Percentiles rank a stretch among this genome's conserved stretches.
These are phyloP conservation scores for Taphrina deformans DNA, from an alignment of 1,139 yeast species.

Conservation along the genomic window DNA sequence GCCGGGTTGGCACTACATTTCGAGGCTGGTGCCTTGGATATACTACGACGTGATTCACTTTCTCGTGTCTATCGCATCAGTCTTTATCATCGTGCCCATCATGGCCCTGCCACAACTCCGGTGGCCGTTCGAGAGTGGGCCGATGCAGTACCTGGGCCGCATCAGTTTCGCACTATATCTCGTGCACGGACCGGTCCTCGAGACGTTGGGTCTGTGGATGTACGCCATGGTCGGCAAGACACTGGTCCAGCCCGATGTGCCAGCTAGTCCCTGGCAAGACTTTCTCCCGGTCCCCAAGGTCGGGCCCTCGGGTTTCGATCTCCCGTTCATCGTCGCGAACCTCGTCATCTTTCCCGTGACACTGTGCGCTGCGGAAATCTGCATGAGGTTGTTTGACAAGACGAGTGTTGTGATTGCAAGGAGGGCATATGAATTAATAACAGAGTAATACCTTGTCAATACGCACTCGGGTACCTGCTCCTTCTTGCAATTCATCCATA, in stretches of 20 bases:
- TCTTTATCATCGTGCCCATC: conserved; percentile 12
- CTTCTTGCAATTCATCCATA: no score
- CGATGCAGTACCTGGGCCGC: conserved; percentile 24
- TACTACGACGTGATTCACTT: conserved; percentile 19
- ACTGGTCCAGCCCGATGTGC: background rate
- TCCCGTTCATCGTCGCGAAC: conserved; percentile 17
- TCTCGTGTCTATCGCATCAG: conserved; percentile 19
- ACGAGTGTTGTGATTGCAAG: conserved; percentile 1
- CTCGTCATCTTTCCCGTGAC: conserved; percentile 27
- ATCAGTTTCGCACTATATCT: conserved; percentile 24
- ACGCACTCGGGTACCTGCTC: no score
- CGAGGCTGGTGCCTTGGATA: conserved; percentile 23
- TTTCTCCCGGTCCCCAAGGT: conserved; percentile 3
- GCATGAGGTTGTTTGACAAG: conserved; percentile 13
- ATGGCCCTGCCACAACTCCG: conserved; percentile 14
- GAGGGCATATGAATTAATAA: background rate
- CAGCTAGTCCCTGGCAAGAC: background rate
- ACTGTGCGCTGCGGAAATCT: conserved; percentile 18
- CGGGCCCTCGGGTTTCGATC: conserved; percentile 28
- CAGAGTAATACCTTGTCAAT: background rate
- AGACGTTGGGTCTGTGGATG: background rate
- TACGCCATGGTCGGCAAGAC: conserved; percentile 19
- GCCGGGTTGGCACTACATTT: conserved; percentile 14
- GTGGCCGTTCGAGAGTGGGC: conserved; percentile 1
- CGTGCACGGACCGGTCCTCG: conserved; percentile 28